Evolutionary conservation across 345 rosid species (phyloP).

Genomic region (Durio zibethinus): DNA sequence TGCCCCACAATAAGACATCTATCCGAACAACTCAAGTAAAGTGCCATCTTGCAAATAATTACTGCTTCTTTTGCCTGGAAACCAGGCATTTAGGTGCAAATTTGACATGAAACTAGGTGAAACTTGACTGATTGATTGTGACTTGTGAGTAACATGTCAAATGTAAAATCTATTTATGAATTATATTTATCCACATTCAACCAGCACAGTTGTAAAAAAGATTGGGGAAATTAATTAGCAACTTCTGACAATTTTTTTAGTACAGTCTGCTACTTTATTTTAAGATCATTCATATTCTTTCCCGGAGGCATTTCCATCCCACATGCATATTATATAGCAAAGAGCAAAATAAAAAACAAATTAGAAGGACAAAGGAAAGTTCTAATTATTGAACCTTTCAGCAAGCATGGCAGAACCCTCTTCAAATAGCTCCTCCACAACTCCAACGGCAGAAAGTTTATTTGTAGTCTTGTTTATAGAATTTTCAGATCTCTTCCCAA

Average conservation of each 20-base stretch:
- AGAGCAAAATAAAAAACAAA: neutral
- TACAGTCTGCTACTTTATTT: neutral
- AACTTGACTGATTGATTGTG: neutral
- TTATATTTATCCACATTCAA: neutral
- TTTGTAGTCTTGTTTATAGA: conserved; percentile 52
- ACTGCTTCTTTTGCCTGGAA: neutral
- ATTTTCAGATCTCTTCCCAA: conserved; percentile 52
- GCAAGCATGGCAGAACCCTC: conserved; percentile 98
- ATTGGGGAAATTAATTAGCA: neutral
- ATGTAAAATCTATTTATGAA: neutral
- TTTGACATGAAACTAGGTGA: neutral
- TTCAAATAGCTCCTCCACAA: conserved; percentile 97
- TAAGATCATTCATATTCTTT: neutral
- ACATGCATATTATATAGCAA: neutral
- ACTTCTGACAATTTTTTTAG: neutral
- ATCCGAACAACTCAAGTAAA: neutral
- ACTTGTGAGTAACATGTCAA: neutral
- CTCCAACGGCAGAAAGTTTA: conserved; percentile 91
- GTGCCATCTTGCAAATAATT: neutral
- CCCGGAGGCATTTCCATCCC: neutral
- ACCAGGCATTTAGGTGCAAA: neutral
- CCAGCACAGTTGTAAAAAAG: neutral
- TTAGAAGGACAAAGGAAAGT: neutral
- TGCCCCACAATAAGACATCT: neutral
- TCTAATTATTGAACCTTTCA: conserved; percentile 57